Percentiles rank a stretch among this genome's conserved stretches.
These are phyloP conservation scores for Podaxis rugospora DNA, from an alignment of 768 basidiomycete species.

Conservation along the genomic window DNA sequence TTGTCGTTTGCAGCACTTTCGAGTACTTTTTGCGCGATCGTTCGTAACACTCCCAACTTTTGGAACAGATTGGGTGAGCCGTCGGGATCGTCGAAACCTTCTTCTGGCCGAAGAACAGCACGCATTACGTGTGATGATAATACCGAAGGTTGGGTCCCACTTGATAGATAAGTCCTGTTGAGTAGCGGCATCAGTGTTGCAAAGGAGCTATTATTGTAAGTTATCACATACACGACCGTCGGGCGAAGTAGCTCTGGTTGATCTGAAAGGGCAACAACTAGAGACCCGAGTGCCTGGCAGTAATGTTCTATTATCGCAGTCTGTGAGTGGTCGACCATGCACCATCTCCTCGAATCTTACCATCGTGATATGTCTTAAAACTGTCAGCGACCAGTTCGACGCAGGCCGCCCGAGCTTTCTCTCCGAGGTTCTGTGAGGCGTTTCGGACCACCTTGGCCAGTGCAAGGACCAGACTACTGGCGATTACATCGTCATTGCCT, in stretches of 20 bases:
- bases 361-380: constrained; percentile 69
- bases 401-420: constrained; percentile 67
- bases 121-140: constrained; percentile 59
- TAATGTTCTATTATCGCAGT: constrained; percentile 53
- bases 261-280: constrained; percentile 61
- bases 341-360: constrained; percentile 28
- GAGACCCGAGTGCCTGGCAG: constrained; percentile 53
- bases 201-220: not conserved
- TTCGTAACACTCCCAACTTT: constrained; percentile 53
- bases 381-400: constrained; percentile 75
- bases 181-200: constrained; percentile 10
- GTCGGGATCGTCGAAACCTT: constrained; percentile 32
- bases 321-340: not conserved
- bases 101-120: constrained; percentile 46
- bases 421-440: constrained; percentile 72
- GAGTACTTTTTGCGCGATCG: constrained; percentile 68
- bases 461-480: constrained; percentile 71
- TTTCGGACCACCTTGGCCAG: constrained; percentile 70
- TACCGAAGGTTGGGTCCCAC: constrained; percentile 64
- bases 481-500: constrained; percentile 62
- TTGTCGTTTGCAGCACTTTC: constrained; percentile 67
- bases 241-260: constrained; percentile 60
- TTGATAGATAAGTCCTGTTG: constrained; percentile 54
- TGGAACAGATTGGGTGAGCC: constrained; percentile 56
- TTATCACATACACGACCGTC: constrained; percentile 56